Evolutionary conservation across 2,329 filamentous ascomycete species (phyloP).

Genomic region (Ceratocystiopsis brevicomis): DNA sequence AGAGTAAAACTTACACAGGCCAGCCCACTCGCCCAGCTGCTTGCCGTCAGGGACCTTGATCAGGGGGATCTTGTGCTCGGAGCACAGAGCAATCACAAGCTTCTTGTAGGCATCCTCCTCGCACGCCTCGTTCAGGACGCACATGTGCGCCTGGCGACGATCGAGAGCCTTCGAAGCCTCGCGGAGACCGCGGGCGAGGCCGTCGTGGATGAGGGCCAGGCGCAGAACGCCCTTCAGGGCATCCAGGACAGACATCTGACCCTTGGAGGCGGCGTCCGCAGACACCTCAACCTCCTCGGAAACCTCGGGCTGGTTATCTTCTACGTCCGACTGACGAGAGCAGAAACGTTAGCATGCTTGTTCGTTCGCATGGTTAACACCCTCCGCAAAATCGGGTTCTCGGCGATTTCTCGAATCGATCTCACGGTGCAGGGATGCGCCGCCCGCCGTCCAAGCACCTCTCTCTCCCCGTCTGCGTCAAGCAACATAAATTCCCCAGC

Average conservation of each 20-base stretch:
- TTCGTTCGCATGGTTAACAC: too few relatives aligned
- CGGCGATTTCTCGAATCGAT: neutral
- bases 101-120: slow-evolving; percentile 99
- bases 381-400: neutral
- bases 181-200: slow-evolving; percentile 92
- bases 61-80: slow-evolving; percentile 98
- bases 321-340: slow-evolving; percentile 89
- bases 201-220: slow-evolving; percentile 98
- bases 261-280: slow-evolving; percentile 70
- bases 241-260: slow-evolving; percentile 94
- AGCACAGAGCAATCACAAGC: slow-evolving; percentile 95
- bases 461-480: neutral
- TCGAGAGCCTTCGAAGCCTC: slow-evolving; percentile 98
- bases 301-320: slow-evolving; percentile 82
- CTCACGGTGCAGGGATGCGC: too few relatives aligned
- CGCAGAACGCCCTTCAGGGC: slow-evolving; percentile 98
- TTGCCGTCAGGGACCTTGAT: slow-evolving; percentile 99
- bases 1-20: slow-evolving; percentile 51
- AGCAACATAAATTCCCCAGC: neutral
- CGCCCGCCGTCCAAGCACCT: too few relatives aligned
- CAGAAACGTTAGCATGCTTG: slow-evolving; percentile 7
- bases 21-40: slow-evolving; percentile 99
- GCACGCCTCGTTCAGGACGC: slow-evolving; percentile 98
- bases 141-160: slow-evolving; percentile 98
- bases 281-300: slow-evolving; percentile 86